Evolutionary conservation across 2,329 filamentous ascomycete species (phyloP), one percentile per base, ranked within the genome.

Genomic region (Sarocladium brachiariae): DNA sequence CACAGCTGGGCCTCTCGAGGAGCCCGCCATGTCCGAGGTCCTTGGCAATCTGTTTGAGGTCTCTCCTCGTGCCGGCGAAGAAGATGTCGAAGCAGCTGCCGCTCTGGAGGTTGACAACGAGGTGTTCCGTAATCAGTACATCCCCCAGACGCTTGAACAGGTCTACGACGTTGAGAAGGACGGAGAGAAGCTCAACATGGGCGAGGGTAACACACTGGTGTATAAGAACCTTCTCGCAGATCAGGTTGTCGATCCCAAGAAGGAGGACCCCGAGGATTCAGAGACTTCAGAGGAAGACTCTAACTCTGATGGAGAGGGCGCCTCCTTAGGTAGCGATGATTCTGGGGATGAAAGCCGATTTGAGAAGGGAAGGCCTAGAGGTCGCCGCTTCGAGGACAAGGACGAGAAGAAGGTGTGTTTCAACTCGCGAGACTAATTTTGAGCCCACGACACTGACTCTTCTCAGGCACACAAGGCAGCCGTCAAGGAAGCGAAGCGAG

Each of bases 111-210:
- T 92, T 9, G 88, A 96, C 59, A 89, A 90, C 52, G 88, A 93
- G 57, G 93, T 97, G 5, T 99, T 96, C 73, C 81, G 92, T 60
- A 87, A 96, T 61, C 89, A 96, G 66, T 99, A 95, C 66, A 97
- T 99, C 49, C 93, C 93, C 0, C 91, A 96, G 67, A 97, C 88
- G 0, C 76, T 99, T 38, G 88, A 97, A 58, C 89, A 99, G 63
- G 92, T 99, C 4, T 96, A 96, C 66, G 91, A 99, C 64, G 84
- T 96, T 48, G 93, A 97, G 68, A 86, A 91, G 58, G 93, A 97
- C 58, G 88, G 84, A 2, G 84, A 89, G 59, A 84, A 83, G 64
- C 78, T 96, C 19, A 80, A 80, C 7, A 76, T 82, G 38, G 90
- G 89, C 4, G 77, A 86, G 56, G 87, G 84, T 18, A 79, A 81